phyloP scores from a whole-genome alignment of 2,329 filamentous ascomycete genomes.

The Pseudofabraea citricarpa region DNA sequence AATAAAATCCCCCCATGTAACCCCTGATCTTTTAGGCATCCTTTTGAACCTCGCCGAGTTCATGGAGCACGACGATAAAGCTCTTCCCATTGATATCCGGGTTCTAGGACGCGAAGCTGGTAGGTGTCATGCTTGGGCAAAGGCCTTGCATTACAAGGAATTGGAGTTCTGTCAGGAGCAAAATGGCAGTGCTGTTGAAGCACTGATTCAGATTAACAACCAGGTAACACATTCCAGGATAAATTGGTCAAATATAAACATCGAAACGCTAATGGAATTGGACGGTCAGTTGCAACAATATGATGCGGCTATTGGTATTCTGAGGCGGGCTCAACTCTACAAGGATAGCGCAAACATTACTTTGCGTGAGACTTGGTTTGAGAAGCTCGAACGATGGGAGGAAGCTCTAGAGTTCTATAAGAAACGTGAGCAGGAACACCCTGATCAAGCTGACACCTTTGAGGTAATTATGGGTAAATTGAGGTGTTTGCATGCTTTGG shows the following conservation, averaged over 20 bases:
- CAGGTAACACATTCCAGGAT: too few relatives aligned
- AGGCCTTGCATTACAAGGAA: conserved; percentile 98
- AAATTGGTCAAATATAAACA: too few relatives aligned
- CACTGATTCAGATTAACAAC: conserved; percentile 98
- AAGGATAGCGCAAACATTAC: conserved; percentile 73
- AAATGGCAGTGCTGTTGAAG: conserved; percentile 91
- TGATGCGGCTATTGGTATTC: conserved; percentile 95
- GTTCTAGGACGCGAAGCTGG: conserved; percentile 91
- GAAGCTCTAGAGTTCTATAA: conserved; percentile 92
- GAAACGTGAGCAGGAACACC: conserved; percentile 70
- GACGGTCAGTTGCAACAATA: conserved; percentile 98
- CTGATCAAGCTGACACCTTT: conserved; percentile 78
- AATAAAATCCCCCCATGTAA: conserved; percentile 91
- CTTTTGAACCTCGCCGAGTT: conserved; percentile 96
- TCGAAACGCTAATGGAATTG: too few relatives aligned
- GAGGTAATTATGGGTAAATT: conserved; percentile 99
- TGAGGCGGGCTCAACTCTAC: conserved; percentile 92
- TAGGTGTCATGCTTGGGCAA: conserved; percentile 96
- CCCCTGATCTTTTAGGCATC: conserved; percentile 90
- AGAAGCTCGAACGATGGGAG: conserved; percentile 97
- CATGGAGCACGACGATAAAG: conserved; percentile 99
- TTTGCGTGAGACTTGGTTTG: conserved; percentile 97
- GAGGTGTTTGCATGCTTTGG: conserved; percentile 93
- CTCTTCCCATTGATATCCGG: conserved; percentile 92
- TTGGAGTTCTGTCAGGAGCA: conserved; percentile 97